Base-by-base conservation (phyloP, 2,329 filamentous ascomycete species). In the Xylariaceae sp. region DNA sequence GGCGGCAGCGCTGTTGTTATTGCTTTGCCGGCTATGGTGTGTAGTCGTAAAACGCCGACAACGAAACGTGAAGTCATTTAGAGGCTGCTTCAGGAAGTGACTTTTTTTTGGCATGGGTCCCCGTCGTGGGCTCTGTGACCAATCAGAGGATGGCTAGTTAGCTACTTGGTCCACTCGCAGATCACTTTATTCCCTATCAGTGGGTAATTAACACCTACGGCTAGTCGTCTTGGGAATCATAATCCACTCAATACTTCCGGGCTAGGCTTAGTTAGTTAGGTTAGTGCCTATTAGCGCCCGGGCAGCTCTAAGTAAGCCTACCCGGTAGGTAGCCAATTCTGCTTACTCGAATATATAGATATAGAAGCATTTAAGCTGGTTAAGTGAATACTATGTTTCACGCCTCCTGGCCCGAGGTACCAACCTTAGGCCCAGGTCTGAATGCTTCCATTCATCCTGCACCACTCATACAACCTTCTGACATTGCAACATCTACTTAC, bases 41-140 rank as follows among this genome's bases (percentile, higher is more conserved):
- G 6, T n/a, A 45, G 11, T 32, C 8, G 11, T 12, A 30, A 30
- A 4, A 29, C 26, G 12, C 42, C 4, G 11, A 6, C 29, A 26
- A 11, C 29, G 43, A 45, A n/a, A 45, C 19, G 35, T 45, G 3
- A 29, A 41, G 41, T 12, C 7, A 32, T 27, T 56, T 12, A 51
- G 51, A 51, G 52, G 54, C 49, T 40, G 51, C 51, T 54, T 54
- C 35, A 37, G 35, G 8, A 40, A 42, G 51, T 51, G 35, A 54
- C 54, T 56, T 59, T 59, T 60, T 59, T 60, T 60, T 53, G 39
- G 7, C n/a, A 30, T 12, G 35, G 58, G 58, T 58, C 58, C 51
- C 34, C 3, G 7, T 7, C 27, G 53, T 56, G 58, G 58, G 51
- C 34, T 48, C 27, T 27, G 11, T 8, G 19, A 37, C 57, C 55